Evolutionary conservation across 805 yeast species (phyloP).

Genomic region (Brettanomyces nanus): DNA sequence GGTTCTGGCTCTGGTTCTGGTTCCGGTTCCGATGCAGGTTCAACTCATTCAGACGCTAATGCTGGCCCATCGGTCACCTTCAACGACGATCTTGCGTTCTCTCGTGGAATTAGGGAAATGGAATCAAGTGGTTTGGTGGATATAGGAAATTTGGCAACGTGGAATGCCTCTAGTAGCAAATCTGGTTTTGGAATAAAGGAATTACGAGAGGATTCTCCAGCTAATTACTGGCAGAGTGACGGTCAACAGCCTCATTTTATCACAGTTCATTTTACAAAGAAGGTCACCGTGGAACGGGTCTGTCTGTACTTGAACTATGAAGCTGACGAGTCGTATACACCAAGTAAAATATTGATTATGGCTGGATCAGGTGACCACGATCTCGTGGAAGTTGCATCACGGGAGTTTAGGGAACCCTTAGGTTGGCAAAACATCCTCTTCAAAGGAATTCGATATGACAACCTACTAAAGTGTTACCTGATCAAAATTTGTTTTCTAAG

Average conservation of each 20-base stretch:
- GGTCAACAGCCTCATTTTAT: conserved; percentile 83
- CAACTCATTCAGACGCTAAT: too few relatives aligned
- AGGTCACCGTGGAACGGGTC: conserved; percentile 59
- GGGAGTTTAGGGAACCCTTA: conserved; percentile 53
- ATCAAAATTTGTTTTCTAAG: conserved; percentile 54
- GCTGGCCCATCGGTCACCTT: too few relatives aligned
- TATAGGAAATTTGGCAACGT: conserved; percentile 71
- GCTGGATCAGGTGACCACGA: conserved; percentile 82
- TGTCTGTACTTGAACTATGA: conserved; percentile 63
- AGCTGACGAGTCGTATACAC: conserved; percentile 90
- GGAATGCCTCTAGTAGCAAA: conserved; percentile 76
- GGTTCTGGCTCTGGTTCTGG: too few relatives aligned
- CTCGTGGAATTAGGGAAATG: conserved; percentile 41
- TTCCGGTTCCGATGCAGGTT: too few relatives aligned
- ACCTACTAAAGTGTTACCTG: conserved; percentile 57
- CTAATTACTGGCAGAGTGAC: conserved; percentile 89
- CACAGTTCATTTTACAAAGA: conserved; percentile 71
- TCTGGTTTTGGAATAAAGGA: conserved; percentile 65
- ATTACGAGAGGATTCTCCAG: conserved; percentile 64
- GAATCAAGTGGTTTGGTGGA: conserved; percentile 59
- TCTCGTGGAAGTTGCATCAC: conserved; percentile 53
- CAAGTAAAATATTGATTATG: conserved; percentile 51
- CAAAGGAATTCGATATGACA: conserved; percentile 44
- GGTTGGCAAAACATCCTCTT: conserved; percentile 74
- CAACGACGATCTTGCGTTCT: conserved; percentile 13